Conservation (phyloP, 2,329 filamentous ascomycete species). For the Aspergillus pseudoterreus region DNA sequence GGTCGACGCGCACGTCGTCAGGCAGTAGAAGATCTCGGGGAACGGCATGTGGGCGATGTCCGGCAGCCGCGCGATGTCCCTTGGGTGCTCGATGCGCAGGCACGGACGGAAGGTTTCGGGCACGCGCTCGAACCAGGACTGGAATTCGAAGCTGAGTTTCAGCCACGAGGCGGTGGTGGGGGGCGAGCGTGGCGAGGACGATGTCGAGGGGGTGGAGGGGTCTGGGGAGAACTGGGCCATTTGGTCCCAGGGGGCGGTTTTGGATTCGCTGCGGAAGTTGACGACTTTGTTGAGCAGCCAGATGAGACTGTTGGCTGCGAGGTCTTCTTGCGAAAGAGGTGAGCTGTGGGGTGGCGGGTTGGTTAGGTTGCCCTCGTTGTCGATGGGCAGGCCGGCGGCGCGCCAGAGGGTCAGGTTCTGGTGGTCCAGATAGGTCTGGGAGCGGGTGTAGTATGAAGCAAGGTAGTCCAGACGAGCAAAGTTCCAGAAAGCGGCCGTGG, state of each 20-base stretch:
- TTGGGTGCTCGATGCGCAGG: slow-evolving; percentile 43
- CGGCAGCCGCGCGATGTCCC: slow-evolving; percentile 26
- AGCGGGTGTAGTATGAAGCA: slow-evolving; percentile 58
- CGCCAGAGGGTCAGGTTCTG: slow-evolving; percentile 57
- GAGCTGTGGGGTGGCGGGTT: slow-evolving; percentile 26
- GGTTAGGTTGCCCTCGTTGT: slow-evolving; percentile 46
- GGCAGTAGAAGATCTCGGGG: slow-evolving; percentile 58
- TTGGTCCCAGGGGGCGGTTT: slow-evolving; percentile 44
- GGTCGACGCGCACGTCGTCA: slow-evolving; percentile 59
- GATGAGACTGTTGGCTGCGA: slow-evolving; percentile 58
- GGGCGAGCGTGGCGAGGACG: slow-evolving; percentile 36
- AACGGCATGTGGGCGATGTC: slow-evolving; percentile 39
- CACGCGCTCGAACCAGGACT: slow-evolving; percentile 55
- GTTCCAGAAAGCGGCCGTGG: slow-evolving; percentile 61
- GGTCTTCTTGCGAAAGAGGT: slow-evolving; percentile 54
- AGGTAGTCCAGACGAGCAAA: slow-evolving; percentile 61
- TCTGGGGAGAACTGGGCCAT: slow-evolving; percentile 28
- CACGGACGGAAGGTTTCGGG: slow-evolving; percentile 57
- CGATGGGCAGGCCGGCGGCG: slow-evolving; percentile 56
- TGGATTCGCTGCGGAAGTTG: slow-evolving; percentile 59
- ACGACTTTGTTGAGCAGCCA: slow-evolving; percentile 62
- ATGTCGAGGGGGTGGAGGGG: slow-evolving; percentile 40
- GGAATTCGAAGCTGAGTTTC: slow-evolving; percentile 51
- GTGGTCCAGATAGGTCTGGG: slow-evolving; percentile 55
- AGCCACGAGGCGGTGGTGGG: slow-evolving; percentile 51